Evolutionary conservation across 768 basidiomycete species (phyloP).

Genomic region (Russula brevipes): DNA sequence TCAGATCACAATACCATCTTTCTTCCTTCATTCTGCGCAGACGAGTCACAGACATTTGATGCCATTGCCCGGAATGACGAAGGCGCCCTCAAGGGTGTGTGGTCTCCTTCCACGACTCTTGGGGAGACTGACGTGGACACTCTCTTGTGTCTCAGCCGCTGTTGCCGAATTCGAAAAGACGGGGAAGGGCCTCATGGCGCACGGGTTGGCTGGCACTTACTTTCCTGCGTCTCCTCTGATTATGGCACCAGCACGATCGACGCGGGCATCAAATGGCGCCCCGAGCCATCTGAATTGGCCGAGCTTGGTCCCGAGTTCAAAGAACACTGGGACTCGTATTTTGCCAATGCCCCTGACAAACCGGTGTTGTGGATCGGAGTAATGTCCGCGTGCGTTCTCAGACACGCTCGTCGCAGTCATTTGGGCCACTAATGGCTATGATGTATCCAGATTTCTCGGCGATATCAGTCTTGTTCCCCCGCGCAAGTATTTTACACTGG

Average conservation of each 20-base stretch:
- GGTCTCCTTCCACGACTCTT: not conserved
- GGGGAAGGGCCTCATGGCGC: conserved; percentile 47
- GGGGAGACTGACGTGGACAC: too few species aligned
- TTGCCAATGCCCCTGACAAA: conserved; percentile 27
- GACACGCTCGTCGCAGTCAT: not conserved
- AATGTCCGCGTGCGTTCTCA: conserved; percentile 20
- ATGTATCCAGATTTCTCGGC: not conserved
- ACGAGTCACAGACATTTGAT: conserved; percentile 27
- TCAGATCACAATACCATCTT: conserved; percentile 24
- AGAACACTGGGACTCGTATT: conserved; percentile 27
- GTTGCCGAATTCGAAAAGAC: conserved; percentile 33
- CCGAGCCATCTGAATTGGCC: conserved; percentile 25
- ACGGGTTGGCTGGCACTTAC: conserved; percentile 43
- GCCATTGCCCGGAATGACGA: conserved; percentile 20
- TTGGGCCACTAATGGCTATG: not conserved
- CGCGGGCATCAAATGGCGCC: conserved; percentile 28
- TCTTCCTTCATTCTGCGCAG: conserved; percentile 13
- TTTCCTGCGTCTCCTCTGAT: not conserved
- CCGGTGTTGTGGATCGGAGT: conserved; percentile 22
- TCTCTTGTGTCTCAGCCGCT: conserved; percentile 29
- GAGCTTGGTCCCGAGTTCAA: conserved; percentile 28
- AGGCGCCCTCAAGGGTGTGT: conserved; percentile 25
- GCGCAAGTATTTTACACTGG: conserved; percentile 27
- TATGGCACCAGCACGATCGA: conserved; percentile 24
- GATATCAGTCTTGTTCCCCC: not conserved